Conservation (phyloP, 2,329 filamentous ascomycete species). For the Didymella lethalis region DNA sequence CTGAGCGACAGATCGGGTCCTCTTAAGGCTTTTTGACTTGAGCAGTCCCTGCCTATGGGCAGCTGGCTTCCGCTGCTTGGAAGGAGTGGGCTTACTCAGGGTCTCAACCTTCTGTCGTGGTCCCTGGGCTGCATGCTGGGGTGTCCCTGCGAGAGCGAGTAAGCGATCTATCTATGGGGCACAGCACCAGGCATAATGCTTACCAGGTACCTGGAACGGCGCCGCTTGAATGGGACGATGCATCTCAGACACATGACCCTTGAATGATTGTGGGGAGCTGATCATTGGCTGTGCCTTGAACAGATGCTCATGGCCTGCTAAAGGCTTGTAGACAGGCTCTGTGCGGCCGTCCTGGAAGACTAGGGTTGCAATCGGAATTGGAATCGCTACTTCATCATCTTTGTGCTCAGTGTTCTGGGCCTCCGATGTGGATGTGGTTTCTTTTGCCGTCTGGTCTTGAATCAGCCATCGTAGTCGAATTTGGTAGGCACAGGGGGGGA, state of each 20-base stretch:
- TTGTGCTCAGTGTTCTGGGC: constrained; percentile 8
- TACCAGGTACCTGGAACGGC: constrained; percentile 21
- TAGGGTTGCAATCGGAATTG: constrained; percentile 34
- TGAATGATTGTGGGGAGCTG: constrained; percentile 2
- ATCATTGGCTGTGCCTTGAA: constrained; percentile 21
- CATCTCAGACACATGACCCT: not conserved
- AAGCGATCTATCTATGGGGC: constrained; percentile 13
- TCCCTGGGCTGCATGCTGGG: constrained; percentile 5
- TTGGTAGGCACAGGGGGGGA: not conserved
- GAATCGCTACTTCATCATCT: constrained; percentile 23
- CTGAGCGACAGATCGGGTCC: constrained; percentile 23
- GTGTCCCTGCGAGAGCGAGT: constrained; percentile 15
- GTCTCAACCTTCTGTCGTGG: not conserved
- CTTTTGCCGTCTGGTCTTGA: not conserved
- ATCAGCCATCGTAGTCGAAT: constrained; percentile 2
- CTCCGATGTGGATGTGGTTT: not conserved
- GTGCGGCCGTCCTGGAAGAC: constrained; percentile 33
- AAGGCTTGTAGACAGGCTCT: constrained; percentile 31
- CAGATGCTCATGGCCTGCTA: constrained; percentile 39
- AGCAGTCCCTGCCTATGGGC: constrained; percentile 3
- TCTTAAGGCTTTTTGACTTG: constrained; percentile 26
- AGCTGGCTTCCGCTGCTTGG: not conserved
- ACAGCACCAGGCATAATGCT: constrained; percentile 7
- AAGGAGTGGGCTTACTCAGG: not conserved
- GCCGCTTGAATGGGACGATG: constrained; percentile 8